Conservation (phyloP, 2,329 filamentous ascomycete genomes). For the Calonectria honghensis region DNA sequence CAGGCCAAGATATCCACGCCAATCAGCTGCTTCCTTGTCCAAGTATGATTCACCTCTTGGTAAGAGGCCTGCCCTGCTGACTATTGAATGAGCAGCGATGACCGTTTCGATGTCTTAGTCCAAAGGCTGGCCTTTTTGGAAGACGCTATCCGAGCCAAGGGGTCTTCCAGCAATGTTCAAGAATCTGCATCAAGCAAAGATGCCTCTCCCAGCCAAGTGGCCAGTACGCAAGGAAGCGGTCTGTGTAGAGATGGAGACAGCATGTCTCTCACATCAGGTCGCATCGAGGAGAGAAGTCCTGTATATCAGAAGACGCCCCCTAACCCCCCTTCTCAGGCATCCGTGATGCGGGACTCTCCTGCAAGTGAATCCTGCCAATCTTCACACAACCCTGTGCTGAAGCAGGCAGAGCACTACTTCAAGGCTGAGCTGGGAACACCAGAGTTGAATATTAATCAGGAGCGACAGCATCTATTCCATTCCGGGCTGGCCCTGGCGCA, state of each 20-base stretch:
- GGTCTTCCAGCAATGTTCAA: neutral
- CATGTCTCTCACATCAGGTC: neutral
- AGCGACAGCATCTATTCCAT: constrained; percentile 1
- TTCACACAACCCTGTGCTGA: constrained; percentile 13
- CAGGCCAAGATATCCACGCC: constrained; percentile 7
- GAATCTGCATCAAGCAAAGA: neutral
- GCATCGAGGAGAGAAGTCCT: neutral
- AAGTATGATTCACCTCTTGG: neutral
- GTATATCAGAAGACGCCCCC: neutral
- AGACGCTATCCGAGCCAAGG: constrained; percentile 2
- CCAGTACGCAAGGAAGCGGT: neutral
- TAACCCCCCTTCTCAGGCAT: neutral
- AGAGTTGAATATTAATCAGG: constrained; percentile 9
- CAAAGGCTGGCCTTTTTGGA: constrained; percentile 18
- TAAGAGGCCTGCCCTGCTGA: neutral
- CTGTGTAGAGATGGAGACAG: neutral
- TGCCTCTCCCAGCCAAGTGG: neutral
- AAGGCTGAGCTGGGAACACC: constrained; percentile 14
- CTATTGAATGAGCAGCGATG: neutral
- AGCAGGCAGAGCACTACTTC: constrained; percentile 21
- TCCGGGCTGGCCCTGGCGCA: constrained; percentile 20
- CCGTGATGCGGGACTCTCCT: neutral
- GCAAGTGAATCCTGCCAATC: neutral
- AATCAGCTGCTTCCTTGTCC: neutral
- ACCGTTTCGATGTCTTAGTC: constrained; percentile 25